A percentile compares a stretch with the other conserved stretches of the same genome.
phyloP scores from a whole-genome alignment of 768 basidiomycete species.

The Pulveroboletus sp. region DNA sequence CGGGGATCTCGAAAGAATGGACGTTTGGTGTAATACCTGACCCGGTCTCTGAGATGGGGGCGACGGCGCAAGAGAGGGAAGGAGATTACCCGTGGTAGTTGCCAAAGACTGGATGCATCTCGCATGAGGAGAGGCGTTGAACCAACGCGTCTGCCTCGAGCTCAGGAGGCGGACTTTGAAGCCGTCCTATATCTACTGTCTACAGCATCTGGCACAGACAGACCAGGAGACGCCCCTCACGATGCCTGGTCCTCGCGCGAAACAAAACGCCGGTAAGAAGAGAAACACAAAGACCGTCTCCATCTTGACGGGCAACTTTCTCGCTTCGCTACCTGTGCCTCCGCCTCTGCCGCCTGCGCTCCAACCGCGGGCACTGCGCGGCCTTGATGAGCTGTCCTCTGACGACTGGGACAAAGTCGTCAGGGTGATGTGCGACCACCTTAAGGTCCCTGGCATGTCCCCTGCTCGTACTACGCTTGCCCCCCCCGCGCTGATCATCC shows the following conservation, averaged over 20 bases:
- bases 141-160: background rate
- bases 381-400: slow-evolving; percentile 26
- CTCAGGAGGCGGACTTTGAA: background rate
- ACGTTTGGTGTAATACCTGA: slow-evolving; percentile 75
- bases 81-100: slow-evolving; percentile 49
- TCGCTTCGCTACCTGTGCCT: background rate
- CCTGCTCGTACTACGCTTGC: background rate
- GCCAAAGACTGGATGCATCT: slow-evolving; percentile 42
- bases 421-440: slow-evolving; percentile 42
- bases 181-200: too few species aligned
- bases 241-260: slow-evolving; percentile 28
- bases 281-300: slow-evolving; percentile 11
- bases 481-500: background rate
- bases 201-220: too few species aligned
- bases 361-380: slow-evolving; percentile 6
- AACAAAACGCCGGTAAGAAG: slow-evolving; percentile 17
- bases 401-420: slow-evolving; percentile 48
- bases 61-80: background rate
- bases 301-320: background rate
- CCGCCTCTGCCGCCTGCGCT: slow-evolving; percentile 16
- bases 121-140: background rate
- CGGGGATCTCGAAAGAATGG: slow-evolving; percentile 58
- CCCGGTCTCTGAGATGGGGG: background rate
- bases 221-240: background rate
- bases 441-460: slow-evolving; percentile 50